Evolutionary conservation across 2,329 filamentous ascomycete species (phyloP).

Genomic region (Stenocarpella maydis): DNA sequence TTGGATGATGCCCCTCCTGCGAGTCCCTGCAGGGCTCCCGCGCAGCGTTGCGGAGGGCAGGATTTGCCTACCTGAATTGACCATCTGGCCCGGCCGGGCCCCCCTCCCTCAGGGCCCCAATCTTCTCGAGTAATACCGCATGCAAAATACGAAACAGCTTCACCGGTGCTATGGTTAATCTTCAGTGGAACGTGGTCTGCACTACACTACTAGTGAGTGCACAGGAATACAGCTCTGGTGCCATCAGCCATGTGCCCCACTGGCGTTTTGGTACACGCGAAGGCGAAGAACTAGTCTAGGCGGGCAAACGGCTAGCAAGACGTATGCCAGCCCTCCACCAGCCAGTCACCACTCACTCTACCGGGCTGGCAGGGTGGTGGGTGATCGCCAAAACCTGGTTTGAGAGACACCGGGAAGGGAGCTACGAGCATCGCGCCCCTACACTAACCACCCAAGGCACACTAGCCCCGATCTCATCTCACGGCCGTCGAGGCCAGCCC

Average conservation of each 20-base stretch:
- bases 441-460: slow-evolving; percentile 4
- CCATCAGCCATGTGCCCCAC: background rate
- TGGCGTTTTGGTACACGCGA: slow-evolving; percentile 8
- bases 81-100: slow-evolving; percentile 17
- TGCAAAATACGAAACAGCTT: slow-evolving; percentile 15
- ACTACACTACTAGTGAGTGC: background rate
- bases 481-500: slow-evolving; percentile 11
- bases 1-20: slow-evolving; percentile 10
- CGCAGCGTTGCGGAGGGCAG: slow-evolving; percentile 7
- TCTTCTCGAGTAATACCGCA: slow-evolving; percentile 26
- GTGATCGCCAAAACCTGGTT: slow-evolving; percentile 25
- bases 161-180: background rate
- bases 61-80: slow-evolving; percentile 21
- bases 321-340: slow-evolving; percentile 1
- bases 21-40: slow-evolving; percentile 9
- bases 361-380: background rate
- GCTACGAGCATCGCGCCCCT: slow-evolving; percentile 9
- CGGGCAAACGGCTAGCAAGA: background rate
- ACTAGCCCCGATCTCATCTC: slow-evolving; percentile 22
- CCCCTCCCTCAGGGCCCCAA: slow-evolving; percentile 10
- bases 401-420: slow-evolving; percentile 10
- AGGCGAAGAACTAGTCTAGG: background rate
- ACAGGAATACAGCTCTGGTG: background rate
- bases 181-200: background rate
- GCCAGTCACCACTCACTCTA: background rate